These are phyloP conservation scores for Polytolypa hystricis DNA, from an alignment of 2,329 filamentous ascomycete species.

Conservation along the genomic window DNA sequence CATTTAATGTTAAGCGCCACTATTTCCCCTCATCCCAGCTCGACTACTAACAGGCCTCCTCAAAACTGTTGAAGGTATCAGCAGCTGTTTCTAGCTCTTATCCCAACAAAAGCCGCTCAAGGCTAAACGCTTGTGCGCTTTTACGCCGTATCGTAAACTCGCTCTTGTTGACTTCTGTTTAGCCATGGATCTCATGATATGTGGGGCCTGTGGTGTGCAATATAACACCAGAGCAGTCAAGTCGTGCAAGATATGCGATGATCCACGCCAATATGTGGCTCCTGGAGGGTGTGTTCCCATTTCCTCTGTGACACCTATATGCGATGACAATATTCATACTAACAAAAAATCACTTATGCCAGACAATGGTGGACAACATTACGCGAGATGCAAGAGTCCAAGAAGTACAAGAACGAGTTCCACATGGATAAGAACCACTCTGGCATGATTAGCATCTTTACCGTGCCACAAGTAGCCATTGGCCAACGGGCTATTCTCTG, in stretches of 20 bases:
- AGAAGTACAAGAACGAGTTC: constrained; percentile 17
- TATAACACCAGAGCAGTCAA: constrained; percentile 11
- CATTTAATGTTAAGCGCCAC: too few species aligned
- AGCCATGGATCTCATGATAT: constrained; percentile 18
- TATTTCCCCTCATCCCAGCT: too few species aligned
- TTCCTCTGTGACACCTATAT: neutral
- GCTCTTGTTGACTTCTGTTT: too few species aligned
- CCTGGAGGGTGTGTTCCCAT: constrained; percentile 15
- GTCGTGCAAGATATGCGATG: constrained; percentile 23
- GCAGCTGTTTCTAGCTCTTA: too few species aligned
- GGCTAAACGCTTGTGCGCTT: too few species aligned
- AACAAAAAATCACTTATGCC: neutral
- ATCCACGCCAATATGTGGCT: constrained; percentile 22
- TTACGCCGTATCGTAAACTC: too few species aligned
- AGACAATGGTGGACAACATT: constrained; percentile 23
- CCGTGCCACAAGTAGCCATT: constrained; percentile 53
- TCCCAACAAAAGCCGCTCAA: too few species aligned
- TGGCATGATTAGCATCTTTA: constrained; percentile 18
- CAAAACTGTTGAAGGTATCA: too few species aligned
- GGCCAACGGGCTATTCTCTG: constrained; percentile 64
- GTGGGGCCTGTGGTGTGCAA: constrained; percentile 20
- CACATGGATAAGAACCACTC: constrained; percentile 10
- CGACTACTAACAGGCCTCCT: too few species aligned
- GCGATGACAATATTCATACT: neutral
- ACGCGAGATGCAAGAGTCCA: constrained; percentile 14